These are phyloP conservation scores for Avena eriantha DNA, from an alignment of 176 grass and related monocot species.

Conservation along the genomic window DNA sequence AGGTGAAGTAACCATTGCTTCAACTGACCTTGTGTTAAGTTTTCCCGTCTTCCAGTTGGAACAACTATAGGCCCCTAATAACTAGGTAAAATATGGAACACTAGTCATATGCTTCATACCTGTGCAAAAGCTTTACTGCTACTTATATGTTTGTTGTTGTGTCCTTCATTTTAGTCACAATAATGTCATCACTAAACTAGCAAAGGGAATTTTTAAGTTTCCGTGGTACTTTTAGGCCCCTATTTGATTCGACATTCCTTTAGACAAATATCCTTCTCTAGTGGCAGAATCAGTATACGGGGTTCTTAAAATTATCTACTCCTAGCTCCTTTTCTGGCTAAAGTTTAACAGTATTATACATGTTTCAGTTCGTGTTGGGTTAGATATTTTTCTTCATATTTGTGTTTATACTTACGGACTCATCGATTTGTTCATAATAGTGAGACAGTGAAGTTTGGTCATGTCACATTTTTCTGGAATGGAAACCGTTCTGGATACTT, in stretches of 20 bases:
- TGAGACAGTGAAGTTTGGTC: slow-evolving; percentile 97
- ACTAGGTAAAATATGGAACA: background rate
- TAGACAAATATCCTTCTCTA: background rate
- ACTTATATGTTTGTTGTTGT: background rate
- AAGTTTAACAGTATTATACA: background rate
- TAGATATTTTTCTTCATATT: background rate
- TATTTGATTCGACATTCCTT: background rate
- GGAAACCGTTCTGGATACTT: slow-evolving; percentile 99
- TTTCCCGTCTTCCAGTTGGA: background rate
- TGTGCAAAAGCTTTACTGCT: background rate
- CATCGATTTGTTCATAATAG: slow-evolving; percentile 51
- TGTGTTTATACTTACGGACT: background rate
- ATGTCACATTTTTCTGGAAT: slow-evolving; percentile 99
- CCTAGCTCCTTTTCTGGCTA: no score
- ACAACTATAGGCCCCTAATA: background rate
- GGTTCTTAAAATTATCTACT: background rate
- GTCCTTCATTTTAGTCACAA: background rate
- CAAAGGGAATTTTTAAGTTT: background rate
- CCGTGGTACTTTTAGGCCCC: background rate
- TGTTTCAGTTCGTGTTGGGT: background rate
- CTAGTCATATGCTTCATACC: background rate
- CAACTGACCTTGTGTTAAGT: background rate
- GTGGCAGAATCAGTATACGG: background rate
- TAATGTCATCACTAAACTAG: background rate
- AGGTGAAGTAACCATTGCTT: background rate